Percentiles rank a stretch among this genome's conserved stretches.
Conservation (phyloP, 2,329 filamentous ascomycete species). For the Plenodomus lindquistii region DNA sequence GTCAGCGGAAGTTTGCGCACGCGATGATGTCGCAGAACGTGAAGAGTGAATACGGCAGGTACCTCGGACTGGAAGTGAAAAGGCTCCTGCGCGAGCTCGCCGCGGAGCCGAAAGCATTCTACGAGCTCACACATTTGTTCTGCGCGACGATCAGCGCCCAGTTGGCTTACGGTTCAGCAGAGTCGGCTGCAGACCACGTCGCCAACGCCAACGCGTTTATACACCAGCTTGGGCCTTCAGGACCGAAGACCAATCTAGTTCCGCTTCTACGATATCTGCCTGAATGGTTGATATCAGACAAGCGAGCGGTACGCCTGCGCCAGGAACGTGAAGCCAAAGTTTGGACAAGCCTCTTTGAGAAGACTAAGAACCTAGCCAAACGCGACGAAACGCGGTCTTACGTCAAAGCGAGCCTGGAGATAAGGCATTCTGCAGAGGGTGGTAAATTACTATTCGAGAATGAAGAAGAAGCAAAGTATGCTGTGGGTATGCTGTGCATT, state of each 20-base stretch:
- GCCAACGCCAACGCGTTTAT: constrained; percentile 4
- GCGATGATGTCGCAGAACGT: constrained; percentile 1
- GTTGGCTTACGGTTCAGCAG: neutral
- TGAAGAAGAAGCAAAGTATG: constrained; percentile 12
- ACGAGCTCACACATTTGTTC: constrained; percentile 3
- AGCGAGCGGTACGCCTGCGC: neutral
- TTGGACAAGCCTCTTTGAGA: constrained; percentile 1
- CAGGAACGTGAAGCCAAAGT: constrained; percentile 5
- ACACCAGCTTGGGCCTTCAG: constrained; percentile 7
- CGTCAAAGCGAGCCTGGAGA: neutral
- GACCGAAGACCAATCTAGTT: neutral
- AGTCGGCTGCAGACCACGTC: constrained; percentile 1
- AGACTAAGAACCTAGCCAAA: neutral
- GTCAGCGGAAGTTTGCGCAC: constrained; percentile 7
- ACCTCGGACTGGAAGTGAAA: constrained; percentile 4
- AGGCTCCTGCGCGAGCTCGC: constrained; percentile 1
- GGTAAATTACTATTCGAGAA: constrained; percentile 1
- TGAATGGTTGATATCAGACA: constrained; percentile 7
- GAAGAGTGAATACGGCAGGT: neutral
- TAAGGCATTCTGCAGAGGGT: neutral
- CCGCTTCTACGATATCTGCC: constrained; percentile 1
- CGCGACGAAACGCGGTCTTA: neutral
- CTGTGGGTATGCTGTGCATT: constrained; percentile 19
- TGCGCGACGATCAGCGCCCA: constrained; percentile 4
- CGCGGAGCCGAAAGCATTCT: neutral